Evolutionary conservation across 2,329 filamentous ascomycete species (phyloP), one percentile per base, ranked within the genome.

Genomic region (Aspergillus sp.): DNA sequence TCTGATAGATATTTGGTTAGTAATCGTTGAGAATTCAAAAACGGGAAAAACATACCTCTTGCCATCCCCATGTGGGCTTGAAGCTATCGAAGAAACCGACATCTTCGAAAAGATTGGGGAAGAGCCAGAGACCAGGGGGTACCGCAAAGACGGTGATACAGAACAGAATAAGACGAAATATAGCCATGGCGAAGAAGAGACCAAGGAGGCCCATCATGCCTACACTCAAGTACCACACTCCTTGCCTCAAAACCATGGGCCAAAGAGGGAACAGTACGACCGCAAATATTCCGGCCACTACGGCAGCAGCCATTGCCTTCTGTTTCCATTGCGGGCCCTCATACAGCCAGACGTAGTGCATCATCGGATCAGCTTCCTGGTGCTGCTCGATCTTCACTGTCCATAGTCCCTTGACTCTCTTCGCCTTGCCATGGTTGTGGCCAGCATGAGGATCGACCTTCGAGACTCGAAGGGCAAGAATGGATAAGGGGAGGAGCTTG

Each of bases 31-130:
- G 27, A 13, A 9, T 40, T 27, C 24, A 12, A 30, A 4, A 34
- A 9, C 7, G 12, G 41, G 8, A 30, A 27, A 27, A 54, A 44
- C 84, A 75, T 72, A 96, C 91, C 85, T 96, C 93, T 75, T 99
- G 95, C 95, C 95, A 99, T 59, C 91, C 95, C 93, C 95, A 99
- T 5, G 96, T 78, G 19, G 95, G 95, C 71, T 89, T 89, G 83
- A 99, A 99, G 70, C 90, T 96, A 73, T 99, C 95, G 76, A 99
- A 89, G 79, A 99, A 98, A 7, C 93, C 96, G 27, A 99, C 95
- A 72, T 99, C 95, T 75, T 99, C 95, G 80, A 97, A 99, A 19
- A 99, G 80, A 72, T 99, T 99, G 49, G 95, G 95, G 78, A 93
- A 99, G 45, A 99, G 83, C 95, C 95, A 99, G n/a, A 99, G 82